These are phyloP conservation scores for Ophiostoma quercus DNA, from an alignment of 2,329 filamentous ascomycete genomes.

Conservation along the genomic window DNA sequence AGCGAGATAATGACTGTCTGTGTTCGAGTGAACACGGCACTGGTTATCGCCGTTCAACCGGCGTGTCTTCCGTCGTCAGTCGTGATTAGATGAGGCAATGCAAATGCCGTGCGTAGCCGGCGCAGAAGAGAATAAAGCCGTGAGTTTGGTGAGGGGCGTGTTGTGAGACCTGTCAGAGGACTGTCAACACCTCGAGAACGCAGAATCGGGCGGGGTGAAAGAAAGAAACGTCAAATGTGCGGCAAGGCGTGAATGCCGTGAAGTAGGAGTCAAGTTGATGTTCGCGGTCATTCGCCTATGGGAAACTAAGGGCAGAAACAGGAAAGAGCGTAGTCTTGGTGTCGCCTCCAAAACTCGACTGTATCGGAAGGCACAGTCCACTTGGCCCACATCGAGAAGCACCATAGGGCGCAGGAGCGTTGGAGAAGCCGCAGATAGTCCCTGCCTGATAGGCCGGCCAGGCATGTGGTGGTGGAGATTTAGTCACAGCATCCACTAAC, in stretches of 20 bases:
- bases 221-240: neutral
- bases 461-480: neutral
- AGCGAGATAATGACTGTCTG: neutral
- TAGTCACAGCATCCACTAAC: constrained; percentile 15
- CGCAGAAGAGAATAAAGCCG: neutral
- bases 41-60: neutral
- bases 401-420: constrained; percentile 13
- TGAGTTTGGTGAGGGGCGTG: neutral
- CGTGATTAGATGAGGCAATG: neutral
- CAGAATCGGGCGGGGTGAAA: neutral
- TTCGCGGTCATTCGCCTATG: neutral
- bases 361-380: constrained; percentile 1
- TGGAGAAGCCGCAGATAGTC: constrained; percentile 1
- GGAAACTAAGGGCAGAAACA: neutral
- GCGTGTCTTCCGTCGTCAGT: neutral
- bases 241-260: neutral
- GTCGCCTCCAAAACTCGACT: constrained; percentile 6
- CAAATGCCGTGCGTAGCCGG: constrained; percentile 4
- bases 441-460: constrained; percentile 5
- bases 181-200: neutral
- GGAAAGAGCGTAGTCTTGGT: neutral
- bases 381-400: neutral
- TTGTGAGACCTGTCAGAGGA: neutral
- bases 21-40: neutral
- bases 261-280: neutral